These are phyloP conservation scores for Cupressus sempervirens DNA, from an alignment of 75 land plant species.

Conservation along the genomic window DNA sequence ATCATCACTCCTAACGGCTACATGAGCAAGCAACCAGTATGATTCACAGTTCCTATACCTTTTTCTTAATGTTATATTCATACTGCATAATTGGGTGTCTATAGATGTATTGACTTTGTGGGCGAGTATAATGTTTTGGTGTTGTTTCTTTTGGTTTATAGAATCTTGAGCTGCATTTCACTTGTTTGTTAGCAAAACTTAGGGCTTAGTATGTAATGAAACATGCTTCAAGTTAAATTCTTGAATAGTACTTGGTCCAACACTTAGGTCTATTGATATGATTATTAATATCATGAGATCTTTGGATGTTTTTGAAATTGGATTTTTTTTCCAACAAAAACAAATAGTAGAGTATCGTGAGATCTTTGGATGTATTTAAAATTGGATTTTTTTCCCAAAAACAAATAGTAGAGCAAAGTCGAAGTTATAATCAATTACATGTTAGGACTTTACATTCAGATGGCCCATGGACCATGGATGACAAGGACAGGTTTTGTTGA, in stretches of 20 bases:
- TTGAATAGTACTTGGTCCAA: neutral
- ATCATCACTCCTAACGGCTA: neutral
- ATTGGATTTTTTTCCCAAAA: neutral
- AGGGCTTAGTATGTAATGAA: constrained; percentile 1
- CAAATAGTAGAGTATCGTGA: neutral
- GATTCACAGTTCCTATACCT: neutral
- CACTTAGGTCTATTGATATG: neutral
- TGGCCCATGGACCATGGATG: neutral
- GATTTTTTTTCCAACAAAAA: no score
- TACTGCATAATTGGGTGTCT: neutral
- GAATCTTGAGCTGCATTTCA: neutral
- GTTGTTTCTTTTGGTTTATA: neutral
- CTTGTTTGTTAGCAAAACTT: neutral
- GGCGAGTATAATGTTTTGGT: neutral
- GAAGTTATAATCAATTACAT: neutral
- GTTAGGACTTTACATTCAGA: neutral
- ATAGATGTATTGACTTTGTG: constrained; percentile 1
- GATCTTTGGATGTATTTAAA: neutral
- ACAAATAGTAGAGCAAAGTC: neutral
- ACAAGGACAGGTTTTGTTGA: neutral
- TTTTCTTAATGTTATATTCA: neutral
- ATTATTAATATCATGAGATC: neutral
- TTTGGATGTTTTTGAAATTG: neutral
- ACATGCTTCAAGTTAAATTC: neutral
- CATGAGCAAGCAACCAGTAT: neutral